Evolutionary conservation across 805 yeast genomes (phyloP).

Genomic region (Jamesozyma hellenica): DNA sequence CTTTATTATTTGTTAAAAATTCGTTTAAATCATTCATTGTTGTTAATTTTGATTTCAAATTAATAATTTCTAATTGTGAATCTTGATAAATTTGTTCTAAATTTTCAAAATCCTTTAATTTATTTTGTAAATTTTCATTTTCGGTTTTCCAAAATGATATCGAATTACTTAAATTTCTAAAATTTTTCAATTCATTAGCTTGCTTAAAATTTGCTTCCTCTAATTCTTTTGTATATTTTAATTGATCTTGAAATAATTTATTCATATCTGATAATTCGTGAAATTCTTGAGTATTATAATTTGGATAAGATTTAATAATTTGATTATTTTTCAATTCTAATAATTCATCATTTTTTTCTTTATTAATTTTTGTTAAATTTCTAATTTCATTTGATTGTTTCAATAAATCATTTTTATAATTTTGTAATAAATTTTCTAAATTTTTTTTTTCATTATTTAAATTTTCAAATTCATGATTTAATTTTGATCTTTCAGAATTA

Average conservation of each 20-base stretch:
- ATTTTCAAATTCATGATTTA: constrained; percentile 12
- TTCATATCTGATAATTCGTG: constrained; percentile 29
- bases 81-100: constrained; percentile 38
- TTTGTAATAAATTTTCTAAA: constrained; percentile 12
- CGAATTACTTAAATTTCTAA: constrained; percentile 28
- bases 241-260: constrained; percentile 33
- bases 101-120: constrained; percentile 33
- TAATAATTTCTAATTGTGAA: constrained; percentile 41
- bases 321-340: constrained; percentile 25
- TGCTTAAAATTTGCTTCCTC: constrained; percentile 47
- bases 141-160: constrained; percentile 19
- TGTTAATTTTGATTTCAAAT: constrained; percentile 38
- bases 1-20: constrained; percentile 28
- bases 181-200: constrained; percentile 40
- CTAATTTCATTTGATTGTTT: constrained; percentile 16
- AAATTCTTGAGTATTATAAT: constrained; percentile 25
- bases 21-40: constrained; percentile 31
- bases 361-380: constrained; percentile 13
- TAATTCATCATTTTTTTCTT: constrained; percentile 21
- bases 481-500: constrained; percentile 12
- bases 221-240: constrained; percentile 35
- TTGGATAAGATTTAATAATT: constrained; percentile 29
- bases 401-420: constrained; percentile 20
- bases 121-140: constrained; percentile 31
- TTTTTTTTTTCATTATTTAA: constrained; percentile 13